Percentiles rank a stretch among this genome's conserved stretches.
phyloP scores from a whole-genome alignment of 2,329 filamentous ascomycete genomes.

The Bipolaris sorokiniana region DNA sequence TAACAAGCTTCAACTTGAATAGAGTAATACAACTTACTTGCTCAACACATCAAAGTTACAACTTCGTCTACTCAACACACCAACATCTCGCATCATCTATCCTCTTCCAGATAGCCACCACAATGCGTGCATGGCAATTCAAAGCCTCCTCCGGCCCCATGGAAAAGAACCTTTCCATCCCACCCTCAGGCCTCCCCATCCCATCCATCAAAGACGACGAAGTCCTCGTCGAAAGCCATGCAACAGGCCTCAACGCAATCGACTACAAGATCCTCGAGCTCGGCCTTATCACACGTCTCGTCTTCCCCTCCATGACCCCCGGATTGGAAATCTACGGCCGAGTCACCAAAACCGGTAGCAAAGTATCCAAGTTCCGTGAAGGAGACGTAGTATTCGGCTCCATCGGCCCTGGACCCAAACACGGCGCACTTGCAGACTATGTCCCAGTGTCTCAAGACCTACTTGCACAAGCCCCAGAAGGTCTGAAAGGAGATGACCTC shows the following conservation, averaged over 20 bases:
- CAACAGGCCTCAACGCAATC: constrained; percentile 62
- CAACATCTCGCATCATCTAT: too few species aligned
- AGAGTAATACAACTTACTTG: neutral
- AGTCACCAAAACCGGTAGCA: constrained; percentile 44
- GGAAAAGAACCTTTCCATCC: constrained; percentile 56
- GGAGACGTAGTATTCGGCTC: constrained; percentile 46
- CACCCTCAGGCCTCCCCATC: constrained; percentile 54
- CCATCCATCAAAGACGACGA: constrained; percentile 47
- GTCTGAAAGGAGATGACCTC: constrained; percentile 31
- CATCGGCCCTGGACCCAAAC: constrained; percentile 26
- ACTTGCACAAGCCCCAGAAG: constrained; percentile 17
- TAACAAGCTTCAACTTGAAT: neutral
- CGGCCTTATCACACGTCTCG: constrained; percentile 47
- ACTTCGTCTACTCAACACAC: neutral
- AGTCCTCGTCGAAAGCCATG: constrained; percentile 60
- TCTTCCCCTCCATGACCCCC: constrained; percentile 52
- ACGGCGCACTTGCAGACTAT: constrained; percentile 44
- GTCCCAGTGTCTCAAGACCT: constrained; percentile 16
- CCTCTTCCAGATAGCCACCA: constrained; percentile 51
- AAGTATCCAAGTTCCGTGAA: constrained; percentile 24
- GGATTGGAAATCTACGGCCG: constrained; percentile 58
- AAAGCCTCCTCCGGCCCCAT: constrained; percentile 47
- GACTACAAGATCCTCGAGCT: constrained; percentile 67
- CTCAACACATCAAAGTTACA: too few species aligned
- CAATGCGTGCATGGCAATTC: constrained; percentile 53